Evolutionary conservation across 345 rosid genomes (phyloP), one percentile per base, ranked within the genome.

Genomic region (Anacardium occidentale): DNA sequence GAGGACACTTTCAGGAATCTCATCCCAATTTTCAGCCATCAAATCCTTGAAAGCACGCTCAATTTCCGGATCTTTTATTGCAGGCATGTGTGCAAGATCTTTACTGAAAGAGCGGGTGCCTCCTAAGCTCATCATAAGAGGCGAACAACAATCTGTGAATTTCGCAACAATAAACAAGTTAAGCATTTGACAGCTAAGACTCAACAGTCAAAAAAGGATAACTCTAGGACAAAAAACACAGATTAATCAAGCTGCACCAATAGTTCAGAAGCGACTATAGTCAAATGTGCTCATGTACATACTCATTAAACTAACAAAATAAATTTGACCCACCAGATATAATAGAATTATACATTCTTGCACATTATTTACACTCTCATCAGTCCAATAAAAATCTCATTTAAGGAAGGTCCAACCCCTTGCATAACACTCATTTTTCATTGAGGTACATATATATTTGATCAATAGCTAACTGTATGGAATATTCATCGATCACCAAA

Each of bases 21-120:
- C 89, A 54, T 90, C 90, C 99, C 98, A 95, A 58, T 75, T 84
- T 17, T 75, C 81, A 57, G 97, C 99, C 93, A 95, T 85, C 84
- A 92, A 82, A 50, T 92, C 93, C 86, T 89, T 91, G 81, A 92
- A 90, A 51, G 74, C 89, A 71, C 78, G 74, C 29, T 74, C 69
- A 78, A 90, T 80, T 17, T 85, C 83, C 24, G 80, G 48, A 66
- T 95, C 98, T 70, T 82, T 64, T 42, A 92, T 87, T 64, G 52
- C 82, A 52, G 99, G 98, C 87, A 85, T 72, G 83, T 86, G 90
- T 68, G 86, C 62, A 21, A 83, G 81, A 81, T 86, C 97, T 74
- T 84, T 88, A 50, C 91, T 87, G 66, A 85, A 90, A 67, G 53
- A 78, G 8, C 96, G 86, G 59, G 71, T 74, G 26, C 78, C 79